Evolutionary conservation across 257 asterid species (phyloP), one percentile per base, ranked within the genome.

Genomic region (Rehmannia glutinosa): DNA sequence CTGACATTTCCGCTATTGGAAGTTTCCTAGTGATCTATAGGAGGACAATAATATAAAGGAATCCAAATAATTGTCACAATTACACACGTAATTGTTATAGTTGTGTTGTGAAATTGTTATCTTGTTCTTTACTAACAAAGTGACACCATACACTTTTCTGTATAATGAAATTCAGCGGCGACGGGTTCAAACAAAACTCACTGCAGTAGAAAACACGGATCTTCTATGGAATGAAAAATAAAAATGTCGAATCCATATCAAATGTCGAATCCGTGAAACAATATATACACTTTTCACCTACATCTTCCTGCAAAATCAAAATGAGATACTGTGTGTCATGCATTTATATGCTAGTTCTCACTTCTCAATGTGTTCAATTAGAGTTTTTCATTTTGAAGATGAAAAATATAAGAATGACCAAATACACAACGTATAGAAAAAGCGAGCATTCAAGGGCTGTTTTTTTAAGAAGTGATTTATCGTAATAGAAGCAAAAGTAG

Each of bases 241-340:
- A 41, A 41, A 41, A 41, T 41, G 46, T 27, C 0, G 35, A 25
- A 43, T 42, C 38, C 50, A 56, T 19, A 25, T 64, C 43, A 28
- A 68, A 46, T 46, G 58, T 45, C 12, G 39, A 10, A 45, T 28
- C 68, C 25, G 6, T 27, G 45, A 30, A 53, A 59, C 68, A 47
- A 35, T 5, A 20, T 3, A 13, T 8, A 27, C 41, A 65, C 41
- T 13, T 58, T 68, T 24, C 39, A 30, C 30, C n/a, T 58, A 20
- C 43, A 24, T 38, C 27, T 39, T 11, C 69, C 75, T 70, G 75
- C 62, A 70, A 38, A 11, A 5, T 10, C 54, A 19, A 47, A 2
- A 6, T 17, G 13, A 20, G 20, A 47, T n/a, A 47, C 54, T 17
- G 12, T 5, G 54, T 47, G 13, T 3, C 7, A 30, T 30, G 36